phyloP scores from a whole-genome alignment of 2,329 filamentous ascomycete genomes.

The Gremmenia infestans region DNA sequence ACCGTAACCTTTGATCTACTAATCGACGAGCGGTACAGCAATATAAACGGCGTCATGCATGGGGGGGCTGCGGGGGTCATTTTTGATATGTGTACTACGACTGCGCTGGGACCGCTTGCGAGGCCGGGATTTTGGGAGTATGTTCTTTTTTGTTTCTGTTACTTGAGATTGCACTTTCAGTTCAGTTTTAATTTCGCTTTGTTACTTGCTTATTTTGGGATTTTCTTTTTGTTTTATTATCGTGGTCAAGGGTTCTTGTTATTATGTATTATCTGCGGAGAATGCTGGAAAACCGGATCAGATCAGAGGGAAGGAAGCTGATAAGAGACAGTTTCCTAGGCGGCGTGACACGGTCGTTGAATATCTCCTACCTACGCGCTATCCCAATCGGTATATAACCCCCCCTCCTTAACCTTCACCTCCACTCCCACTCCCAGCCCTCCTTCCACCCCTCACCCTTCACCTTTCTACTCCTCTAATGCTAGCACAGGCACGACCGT shows the following conservation, averaged over 20 bases:
- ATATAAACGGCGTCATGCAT: slow-evolving; percentile 44
- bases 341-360: slow-evolving; percentile 44
- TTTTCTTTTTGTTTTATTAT: no score
- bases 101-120: slow-evolving; percentile 43
- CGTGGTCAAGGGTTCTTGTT: neutral
- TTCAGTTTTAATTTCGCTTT: no score
- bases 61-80: slow-evolving; percentile 49
- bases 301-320: neutral
- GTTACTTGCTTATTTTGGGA: no score
- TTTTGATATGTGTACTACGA: slow-evolving; percentile 50
- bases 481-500: slow-evolving; percentile 35
- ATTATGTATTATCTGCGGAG: no score
- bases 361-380: slow-evolving; percentile 46
- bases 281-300: neutral
- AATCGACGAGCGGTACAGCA: slow-evolving; percentile 41
- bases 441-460: no score
- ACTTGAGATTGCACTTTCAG: neutral
- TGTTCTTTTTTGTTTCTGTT: slow-evolving; percentile 11
- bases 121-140: slow-evolving; percentile 46
- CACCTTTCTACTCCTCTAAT: no score
- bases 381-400: slow-evolving; percentile 38
- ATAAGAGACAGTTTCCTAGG: slow-evolving; percentile 37
- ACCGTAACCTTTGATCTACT: slow-evolving; percentile 39
- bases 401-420: neutral
- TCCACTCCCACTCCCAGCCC: neutral